phyloP scores from a whole-genome alignment of 495 filamentous ascomycete species.

The Halenospora varia region DNA sequence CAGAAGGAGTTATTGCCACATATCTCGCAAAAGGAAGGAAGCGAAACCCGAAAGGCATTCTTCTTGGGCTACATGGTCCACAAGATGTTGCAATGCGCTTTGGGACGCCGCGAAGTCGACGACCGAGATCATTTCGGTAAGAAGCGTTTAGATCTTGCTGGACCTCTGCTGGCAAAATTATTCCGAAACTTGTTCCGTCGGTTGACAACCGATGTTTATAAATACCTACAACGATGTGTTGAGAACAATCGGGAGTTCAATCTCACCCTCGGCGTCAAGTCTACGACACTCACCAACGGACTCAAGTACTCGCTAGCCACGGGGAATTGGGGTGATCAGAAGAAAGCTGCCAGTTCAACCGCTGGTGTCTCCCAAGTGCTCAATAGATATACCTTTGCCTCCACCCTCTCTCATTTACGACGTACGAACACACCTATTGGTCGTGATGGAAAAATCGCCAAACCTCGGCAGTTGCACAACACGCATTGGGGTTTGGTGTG shows the following conservation, averaged over 20 bases:
- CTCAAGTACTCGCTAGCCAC: constrained; percentile 97
- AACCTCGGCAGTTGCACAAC: constrained; percentile 96
- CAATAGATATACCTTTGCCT: constrained; percentile 96
- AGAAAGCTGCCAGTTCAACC: constrained; percentile 90
- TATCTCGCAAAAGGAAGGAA: constrained; percentile 93
- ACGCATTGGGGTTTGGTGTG: constrained; percentile 99
- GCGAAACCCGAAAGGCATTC: constrained; percentile 94
- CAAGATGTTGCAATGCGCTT: constrained; percentile 81
- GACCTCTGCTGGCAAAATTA: constrained; percentile 86
- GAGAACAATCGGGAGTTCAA: constrained; percentile 86
- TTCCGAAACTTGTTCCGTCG: constrained; percentile 86
- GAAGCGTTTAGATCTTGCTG: constrained; percentile 94
- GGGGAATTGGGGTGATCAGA: constrained; percentile 99
- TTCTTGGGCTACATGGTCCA: constrained; percentile 99
- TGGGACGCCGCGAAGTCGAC: constrained; percentile 88
- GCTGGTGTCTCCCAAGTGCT: constrained; percentile 98
- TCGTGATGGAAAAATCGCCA: constrained; percentile 96
- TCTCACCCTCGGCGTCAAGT: constrained; percentile 83
- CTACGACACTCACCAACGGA: constrained; percentile 84
- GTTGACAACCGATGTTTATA: constrained; percentile 82
- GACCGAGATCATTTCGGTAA: constrained; percentile 99
- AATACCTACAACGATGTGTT: constrained; percentile 85
- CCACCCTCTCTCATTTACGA: constrained; percentile 91
- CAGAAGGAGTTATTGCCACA: constrained; percentile 96
- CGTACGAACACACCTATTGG: constrained; percentile 98